A percentile compares a stretch with the other conserved stretches of the same genome.
Evolutionary conservation across 2,329 filamentous ascomycete species (phyloP).

Genomic region (Nemania bipapillata): DNA sequence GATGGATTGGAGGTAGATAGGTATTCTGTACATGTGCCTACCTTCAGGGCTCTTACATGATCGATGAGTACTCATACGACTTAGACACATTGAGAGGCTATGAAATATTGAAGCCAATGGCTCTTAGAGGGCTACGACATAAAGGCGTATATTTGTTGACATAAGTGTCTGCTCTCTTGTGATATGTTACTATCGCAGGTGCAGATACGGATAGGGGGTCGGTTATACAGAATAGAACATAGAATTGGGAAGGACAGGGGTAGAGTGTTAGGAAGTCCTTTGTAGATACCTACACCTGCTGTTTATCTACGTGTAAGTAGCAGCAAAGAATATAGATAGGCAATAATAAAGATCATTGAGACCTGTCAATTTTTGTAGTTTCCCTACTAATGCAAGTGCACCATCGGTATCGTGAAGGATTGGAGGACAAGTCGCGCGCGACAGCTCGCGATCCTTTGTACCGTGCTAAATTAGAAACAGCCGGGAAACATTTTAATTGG

Average conservation of each 20-base stretch:
- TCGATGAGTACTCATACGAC: too few relatives aligned
- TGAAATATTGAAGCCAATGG: background rate
- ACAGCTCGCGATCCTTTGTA: slow-evolving; percentile 22
- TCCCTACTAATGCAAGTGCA: background rate
- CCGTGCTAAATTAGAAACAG: slow-evolving; percentile 36
- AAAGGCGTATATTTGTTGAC: too few relatives aligned
- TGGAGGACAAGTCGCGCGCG: slow-evolving; percentile 14
- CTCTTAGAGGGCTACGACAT: too few relatives aligned
- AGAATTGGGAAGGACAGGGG: background rate
- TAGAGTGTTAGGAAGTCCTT: background rate
- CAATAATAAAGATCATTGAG: background rate
- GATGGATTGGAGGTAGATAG: too few relatives aligned
- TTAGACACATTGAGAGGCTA: background rate
- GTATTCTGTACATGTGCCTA: too few relatives aligned
- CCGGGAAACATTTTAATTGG: slow-evolving; percentile 29
- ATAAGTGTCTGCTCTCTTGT: background rate
- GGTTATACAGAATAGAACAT: background rate
- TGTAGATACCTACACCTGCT: too few relatives aligned
- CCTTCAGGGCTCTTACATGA: too few relatives aligned
- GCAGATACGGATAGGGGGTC: too few relatives aligned
- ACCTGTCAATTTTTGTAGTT: slow-evolving; percentile 1
- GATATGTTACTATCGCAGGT: too few relatives aligned
- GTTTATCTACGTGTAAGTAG: background rate
- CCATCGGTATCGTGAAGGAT: background rate
- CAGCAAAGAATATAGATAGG: background rate